A percentile compares a stretch with the other conserved stretches of the same genome.
Evolutionary conservation across 305 asterid species (phyloP).

Genomic region (Plantago coronopus): DNA sequence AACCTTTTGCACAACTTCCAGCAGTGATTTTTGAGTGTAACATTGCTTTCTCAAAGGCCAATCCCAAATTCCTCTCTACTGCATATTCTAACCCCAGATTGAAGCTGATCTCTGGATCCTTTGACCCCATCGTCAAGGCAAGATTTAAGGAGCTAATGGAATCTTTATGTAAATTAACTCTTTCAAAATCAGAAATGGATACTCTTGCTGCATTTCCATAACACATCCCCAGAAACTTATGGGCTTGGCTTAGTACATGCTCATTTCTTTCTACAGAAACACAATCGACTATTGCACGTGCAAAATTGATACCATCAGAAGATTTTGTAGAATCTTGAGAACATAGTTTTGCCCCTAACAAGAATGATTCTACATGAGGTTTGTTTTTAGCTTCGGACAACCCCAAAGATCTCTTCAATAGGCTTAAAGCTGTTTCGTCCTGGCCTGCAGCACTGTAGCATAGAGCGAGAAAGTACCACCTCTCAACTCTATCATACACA

Average conservation of each 20-base stretch:
- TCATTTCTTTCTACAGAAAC: constrained; percentile 29
- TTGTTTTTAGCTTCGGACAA: constrained; percentile 45
- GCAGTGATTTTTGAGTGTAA: constrained; percentile 42
- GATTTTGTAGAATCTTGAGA: constrained; percentile 49
- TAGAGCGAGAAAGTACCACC: constrained; percentile 91
- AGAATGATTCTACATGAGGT: constrained; percentile 47
- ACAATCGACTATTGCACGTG: constrained; percentile 38
- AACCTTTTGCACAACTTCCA: constrained; percentile 57
- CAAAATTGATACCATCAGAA: constrained; percentile 50
- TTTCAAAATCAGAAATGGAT: constrained; percentile 57
- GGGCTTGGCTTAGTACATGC: constrained; percentile 53
- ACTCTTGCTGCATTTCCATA: constrained; percentile 66
- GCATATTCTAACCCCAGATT: constrained; percentile 67
- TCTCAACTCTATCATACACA: constrained; percentile 49
- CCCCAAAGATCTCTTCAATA: constrained; percentile 59
- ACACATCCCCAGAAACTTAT: constrained; percentile 71
- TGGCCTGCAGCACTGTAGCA: constrained; percentile 74
- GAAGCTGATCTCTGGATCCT: constrained; percentile 58
- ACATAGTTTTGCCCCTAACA: constrained; percentile 85
- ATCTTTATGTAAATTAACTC: constrained; percentile 48
- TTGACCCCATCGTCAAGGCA: constrained; percentile 27
- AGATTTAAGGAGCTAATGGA: constrained; percentile 44
- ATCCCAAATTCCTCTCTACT: constrained; percentile 54
- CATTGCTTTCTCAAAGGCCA: constrained; percentile 59
- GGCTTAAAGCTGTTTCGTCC: constrained; percentile 48